Conservation (phyloP, 176 grass and related monocot species). For the Oryza nivara region DNA sequence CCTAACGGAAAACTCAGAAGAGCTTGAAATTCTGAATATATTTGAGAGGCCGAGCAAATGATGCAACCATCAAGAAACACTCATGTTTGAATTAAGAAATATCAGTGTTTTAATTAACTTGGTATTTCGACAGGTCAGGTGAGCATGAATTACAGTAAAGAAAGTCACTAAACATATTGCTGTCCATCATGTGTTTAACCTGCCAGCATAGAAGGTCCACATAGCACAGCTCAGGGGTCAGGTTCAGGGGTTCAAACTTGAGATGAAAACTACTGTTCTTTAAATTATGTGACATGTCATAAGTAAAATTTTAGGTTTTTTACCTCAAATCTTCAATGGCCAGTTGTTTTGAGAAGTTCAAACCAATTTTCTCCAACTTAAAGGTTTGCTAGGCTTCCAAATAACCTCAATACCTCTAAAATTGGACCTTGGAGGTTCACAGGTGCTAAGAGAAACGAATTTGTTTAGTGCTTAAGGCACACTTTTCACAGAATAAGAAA, state of each 20-base stretch:
- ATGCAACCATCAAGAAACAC: constrained; percentile 17
- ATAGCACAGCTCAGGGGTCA: background rate
- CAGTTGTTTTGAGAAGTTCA: constrained; percentile 12
- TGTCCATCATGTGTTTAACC: background rate
- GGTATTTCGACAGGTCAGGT: constrained; percentile 13
- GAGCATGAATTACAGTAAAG: constrained; percentile 10
- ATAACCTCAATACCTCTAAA: constrained; percentile 23
- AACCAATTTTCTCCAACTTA: background rate
- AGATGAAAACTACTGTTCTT: background rate
- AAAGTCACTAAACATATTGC: background rate
- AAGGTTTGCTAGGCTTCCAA: constrained; percentile 10
- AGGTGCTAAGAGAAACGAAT: constrained; percentile 28
- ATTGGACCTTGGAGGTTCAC: background rate
- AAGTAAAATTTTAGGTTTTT: constrained; percentile 25
- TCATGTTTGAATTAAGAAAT: background rate
- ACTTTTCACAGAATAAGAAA: constrained; percentile 24
- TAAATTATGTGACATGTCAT: constrained; percentile 4
- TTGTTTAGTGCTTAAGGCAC: background rate
- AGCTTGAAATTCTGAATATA: constrained; percentile 6
- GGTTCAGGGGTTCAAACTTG: background rate
- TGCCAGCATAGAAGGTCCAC: background rate
- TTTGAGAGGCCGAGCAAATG: background rate
- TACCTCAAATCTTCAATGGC: background rate
- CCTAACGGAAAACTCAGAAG: background rate
- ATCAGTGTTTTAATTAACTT: constrained; percentile 17